A percentile compares a stretch with the other conserved stretches of the same genome.
These are phyloP conservation scores for Daphne laureola DNA, from an alignment of 441 rosid genomes.

Conservation along the genomic window DNA sequence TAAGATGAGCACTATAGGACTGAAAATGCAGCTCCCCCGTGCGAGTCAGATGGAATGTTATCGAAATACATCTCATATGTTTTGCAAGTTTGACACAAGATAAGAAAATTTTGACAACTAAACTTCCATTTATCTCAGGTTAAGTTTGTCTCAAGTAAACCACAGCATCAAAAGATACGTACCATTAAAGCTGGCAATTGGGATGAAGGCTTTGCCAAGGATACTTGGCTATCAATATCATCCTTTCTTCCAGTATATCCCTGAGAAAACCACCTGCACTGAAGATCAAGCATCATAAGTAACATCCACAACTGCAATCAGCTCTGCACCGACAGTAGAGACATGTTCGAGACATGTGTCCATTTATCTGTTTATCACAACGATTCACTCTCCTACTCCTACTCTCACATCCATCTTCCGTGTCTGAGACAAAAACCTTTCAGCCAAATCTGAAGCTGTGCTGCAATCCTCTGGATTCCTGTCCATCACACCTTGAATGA, in stretches of 20 bases:
- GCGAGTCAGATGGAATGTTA: too few relatives aligned
- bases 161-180: not conserved
- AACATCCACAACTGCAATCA: not conserved
- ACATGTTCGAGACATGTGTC: too few relatives aligned
- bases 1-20: too few relatives aligned
- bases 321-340: too few relatives aligned
- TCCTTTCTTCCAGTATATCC: not conserved
- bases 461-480: slow-evolving; percentile 74
- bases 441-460: slow-evolving; percentile 58
- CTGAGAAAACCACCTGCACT: not conserved
- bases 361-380: too few relatives aligned
- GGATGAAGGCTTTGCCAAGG: too few relatives aligned
- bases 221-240: too few relatives aligned
- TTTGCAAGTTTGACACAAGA: too few relatives aligned
- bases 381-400: slow-evolving; percentile 3
- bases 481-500: slow-evolving; percentile 30
- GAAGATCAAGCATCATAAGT: not conserved
- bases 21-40: too few relatives aligned
- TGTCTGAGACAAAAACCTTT: slow-evolving; percentile 66
- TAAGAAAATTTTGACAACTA: too few relatives aligned
- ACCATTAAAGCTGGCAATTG: too few relatives aligned
- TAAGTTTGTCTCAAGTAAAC: not conserved
- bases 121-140: not conserved
- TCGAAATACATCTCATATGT: too few relatives aligned
- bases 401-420: slow-evolving; percentile 51